Base-by-base conservation (phyloP, 2,329 filamentous ascomycete genomes). In the Pseudogymnoascus sp. region DNA sequence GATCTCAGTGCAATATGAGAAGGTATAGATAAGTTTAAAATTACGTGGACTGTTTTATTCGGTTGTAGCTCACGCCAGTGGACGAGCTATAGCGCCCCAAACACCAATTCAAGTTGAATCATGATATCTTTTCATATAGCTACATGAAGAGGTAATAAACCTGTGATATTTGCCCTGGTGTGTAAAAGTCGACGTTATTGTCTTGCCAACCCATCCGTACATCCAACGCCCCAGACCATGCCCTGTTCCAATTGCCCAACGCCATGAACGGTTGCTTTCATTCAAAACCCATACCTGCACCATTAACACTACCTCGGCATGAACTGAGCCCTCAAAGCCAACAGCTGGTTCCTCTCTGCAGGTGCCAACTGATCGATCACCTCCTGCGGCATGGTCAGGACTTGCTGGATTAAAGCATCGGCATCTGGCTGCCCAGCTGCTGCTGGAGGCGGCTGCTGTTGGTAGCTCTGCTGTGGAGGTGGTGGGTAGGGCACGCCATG, bases 291-390 rank as follows among this genome's bases (percentile, higher is more conserved):
- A 55, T n/a, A 6, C 17, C 21, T 21, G 29, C n/a, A 33, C 25
- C 8, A 55, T 48, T 17, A 21, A 44, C 7, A 17, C 48, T 55
- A 55, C 48, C 48, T 17, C 2, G 48, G 58, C 64, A 79, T 78
- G 68, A 90, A 81, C 62, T 83, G 81, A 66, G 88, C 86, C 61
- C 91, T 82, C 62, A 97, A 78, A 38, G 87, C 80, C 78, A 96
- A 82, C 62, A 97, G 88, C 74, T 97, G 91, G 64, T 84, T 83
- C 61, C 89, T 82, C 70, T 94, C 88, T 17, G 84, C 83, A 38
- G 91, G 88, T 5, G 89, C 86, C 58, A 97, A 78, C 70, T 85
- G 83, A 72, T 93, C 88, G 68, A 97, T 92, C 62, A 90, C 85
- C 63, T 90, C 82, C 70, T 90, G 88, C 2, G 91, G 84, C 78